Percentiles rank a stretch among this genome's conserved stretches.
phyloP scores from a whole-genome alignment of 2,329 filamentous ascomycete genomes.

The Microdochium nivale region DNA sequence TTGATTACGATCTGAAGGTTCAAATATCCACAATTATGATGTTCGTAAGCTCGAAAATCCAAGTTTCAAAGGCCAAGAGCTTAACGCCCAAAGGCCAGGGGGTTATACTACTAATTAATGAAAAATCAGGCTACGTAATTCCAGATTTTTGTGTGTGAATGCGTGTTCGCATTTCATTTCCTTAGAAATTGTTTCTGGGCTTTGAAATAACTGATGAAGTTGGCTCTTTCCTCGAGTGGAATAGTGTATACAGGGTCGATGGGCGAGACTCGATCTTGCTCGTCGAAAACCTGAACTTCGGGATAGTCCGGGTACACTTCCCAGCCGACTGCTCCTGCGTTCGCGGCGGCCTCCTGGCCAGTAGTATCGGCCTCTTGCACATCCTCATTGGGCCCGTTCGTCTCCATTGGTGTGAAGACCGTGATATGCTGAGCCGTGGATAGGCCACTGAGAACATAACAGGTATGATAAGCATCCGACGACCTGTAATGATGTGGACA shows the following conservation, averaged over 20 bases:
- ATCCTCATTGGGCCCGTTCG: conserved; percentile 25
- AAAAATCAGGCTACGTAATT: too few relatives aligned
- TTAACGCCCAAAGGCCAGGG: too few relatives aligned
- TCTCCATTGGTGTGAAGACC: conserved; percentile 22
- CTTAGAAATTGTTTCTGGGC: conserved; percentile 46
- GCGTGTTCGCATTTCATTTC: too few relatives aligned
- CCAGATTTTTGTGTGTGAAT: too few relatives aligned
- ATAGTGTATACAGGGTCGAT: conserved; percentile 84
- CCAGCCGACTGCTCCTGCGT: conserved; percentile 21
- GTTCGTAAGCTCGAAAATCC: too few relatives aligned
- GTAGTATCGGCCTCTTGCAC: conserved; percentile 22
- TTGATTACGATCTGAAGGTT: too few relatives aligned
- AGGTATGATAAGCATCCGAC: conserved; percentile 86
- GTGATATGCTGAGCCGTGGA: conserved; percentile 68
- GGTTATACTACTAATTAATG: too few relatives aligned
- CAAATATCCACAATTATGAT: too few relatives aligned
- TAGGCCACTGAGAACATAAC: conserved; percentile 81
- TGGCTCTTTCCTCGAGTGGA: conserved; percentile 59
- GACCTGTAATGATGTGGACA: conserved; percentile 34
- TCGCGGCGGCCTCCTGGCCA: conserved; percentile 31
- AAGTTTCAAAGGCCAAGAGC: too few relatives aligned
- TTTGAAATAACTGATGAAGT: conserved; percentile 57
- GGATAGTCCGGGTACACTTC: conserved; percentile 38
- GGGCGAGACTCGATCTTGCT: conserved; percentile 58
- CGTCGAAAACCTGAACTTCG: conserved; percentile 58